Percentiles rank a stretch among this genome's conserved stretches.
phyloP scores from a whole-genome alignment of 2,329 filamentous ascomycete genomes.

The Thielaviopsis musarum region DNA sequence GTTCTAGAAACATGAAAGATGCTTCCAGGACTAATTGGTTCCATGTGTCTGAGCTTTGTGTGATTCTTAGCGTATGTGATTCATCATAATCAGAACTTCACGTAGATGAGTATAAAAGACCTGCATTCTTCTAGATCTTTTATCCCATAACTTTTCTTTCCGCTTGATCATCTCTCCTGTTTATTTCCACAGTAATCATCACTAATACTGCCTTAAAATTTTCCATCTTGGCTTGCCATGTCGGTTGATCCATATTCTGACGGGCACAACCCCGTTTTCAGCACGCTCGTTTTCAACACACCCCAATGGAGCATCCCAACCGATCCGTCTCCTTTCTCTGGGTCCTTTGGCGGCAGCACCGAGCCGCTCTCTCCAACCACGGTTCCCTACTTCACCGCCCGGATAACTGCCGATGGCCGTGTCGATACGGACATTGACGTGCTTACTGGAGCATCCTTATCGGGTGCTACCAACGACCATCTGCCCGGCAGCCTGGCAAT shows the following conservation, averaged over 20 bases:
- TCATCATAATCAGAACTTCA: not conserved
- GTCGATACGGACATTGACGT: not conserved
- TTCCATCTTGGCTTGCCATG: not conserved
- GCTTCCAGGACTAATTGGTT: not conserved
- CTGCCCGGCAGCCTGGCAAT: not conserved
- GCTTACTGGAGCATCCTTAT: not conserved
- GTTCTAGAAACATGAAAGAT: not conserved
- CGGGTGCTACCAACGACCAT: not conserved
- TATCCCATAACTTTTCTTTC: not conserved
- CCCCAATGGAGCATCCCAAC: not conserved
- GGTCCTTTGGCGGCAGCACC: not conserved
- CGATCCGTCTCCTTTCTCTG: not conserved
- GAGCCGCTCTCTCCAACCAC: slow-evolving; percentile 9
- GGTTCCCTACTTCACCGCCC: not conserved
- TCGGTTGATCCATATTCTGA: not conserved
- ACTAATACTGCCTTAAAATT: not conserved
- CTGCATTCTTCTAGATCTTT: not conserved
- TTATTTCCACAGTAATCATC: not conserved
- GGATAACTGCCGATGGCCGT: not conserved
- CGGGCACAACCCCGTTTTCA: not conserved
- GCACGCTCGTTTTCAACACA: not conserved
- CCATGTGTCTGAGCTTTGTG: no score
- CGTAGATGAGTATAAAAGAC: not conserved
- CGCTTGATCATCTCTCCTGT: not conserved
- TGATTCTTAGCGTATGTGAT: not conserved